Evolutionary conservation across 768 basidiomycete genomes (phyloP).

Genomic region (Ephemerocybe angulata): DNA sequence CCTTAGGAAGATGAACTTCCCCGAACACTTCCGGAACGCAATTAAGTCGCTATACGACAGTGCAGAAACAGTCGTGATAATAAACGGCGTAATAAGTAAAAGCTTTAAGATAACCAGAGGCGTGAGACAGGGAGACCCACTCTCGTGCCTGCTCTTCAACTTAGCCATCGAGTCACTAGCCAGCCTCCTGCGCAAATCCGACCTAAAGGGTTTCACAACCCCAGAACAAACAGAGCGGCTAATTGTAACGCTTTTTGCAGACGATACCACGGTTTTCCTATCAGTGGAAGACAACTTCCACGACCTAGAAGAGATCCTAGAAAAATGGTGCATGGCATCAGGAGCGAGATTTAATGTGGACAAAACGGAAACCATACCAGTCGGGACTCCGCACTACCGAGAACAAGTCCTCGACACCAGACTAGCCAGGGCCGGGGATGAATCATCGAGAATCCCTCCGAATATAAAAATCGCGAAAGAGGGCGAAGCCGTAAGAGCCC

Average conservation of each 20-base stretch:
- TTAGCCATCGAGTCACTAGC: slow-evolving; percentile 40
- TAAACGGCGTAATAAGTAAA: slow-evolving; percentile 30
- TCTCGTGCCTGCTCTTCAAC: slow-evolving; percentile 38
- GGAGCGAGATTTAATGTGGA: slow-evolving; percentile 38
- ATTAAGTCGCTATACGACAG: slow-evolving; percentile 26
- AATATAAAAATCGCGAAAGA: slow-evolving; percentile 26
- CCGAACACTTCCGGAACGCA: slow-evolving; percentile 19
- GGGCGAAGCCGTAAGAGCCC: slow-evolving; percentile 21
- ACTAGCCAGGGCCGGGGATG: not conserved
- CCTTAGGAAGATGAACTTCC: slow-evolving; percentile 15
- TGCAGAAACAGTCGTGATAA: slow-evolving; percentile 26
- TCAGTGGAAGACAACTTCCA: slow-evolving; percentile 23
- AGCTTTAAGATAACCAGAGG: slow-evolving; percentile 28
- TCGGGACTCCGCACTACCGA: slow-evolving; percentile 23
- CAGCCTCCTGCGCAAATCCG: slow-evolving; percentile 22
- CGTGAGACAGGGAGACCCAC: slow-evolving; percentile 33
- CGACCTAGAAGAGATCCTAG: slow-evolving; percentile 22
- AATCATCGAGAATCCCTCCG: slow-evolving; percentile 9
- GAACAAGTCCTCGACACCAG: not conserved
- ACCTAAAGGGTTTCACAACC: slow-evolving; percentile 24
- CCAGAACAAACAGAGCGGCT: slow-evolving; percentile 17
- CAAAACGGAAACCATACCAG: slow-evolving; percentile 38
- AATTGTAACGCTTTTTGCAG: slow-evolving; percentile 34
- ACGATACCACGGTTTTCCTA: slow-evolving; percentile 38
- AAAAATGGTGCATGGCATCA: slow-evolving; percentile 36